Base-by-base conservation (phyloP, 2,329 filamentous ascomycete genomes). In the Pseudogymnoascus sp. region DNA sequence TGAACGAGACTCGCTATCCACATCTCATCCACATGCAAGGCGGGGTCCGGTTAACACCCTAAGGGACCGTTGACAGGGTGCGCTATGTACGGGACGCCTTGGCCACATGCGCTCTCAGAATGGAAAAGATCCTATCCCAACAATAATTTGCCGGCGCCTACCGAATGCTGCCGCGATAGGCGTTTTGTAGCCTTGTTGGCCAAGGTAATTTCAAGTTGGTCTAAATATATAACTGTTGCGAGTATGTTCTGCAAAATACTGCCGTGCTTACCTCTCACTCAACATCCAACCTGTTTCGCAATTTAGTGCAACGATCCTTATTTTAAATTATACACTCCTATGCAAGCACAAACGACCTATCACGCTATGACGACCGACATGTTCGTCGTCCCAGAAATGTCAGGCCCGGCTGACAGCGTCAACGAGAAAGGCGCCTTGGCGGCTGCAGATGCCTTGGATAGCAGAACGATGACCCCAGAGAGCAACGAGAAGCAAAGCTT, bases 331-430 rank as follows among this genome's bases (percentile, higher is more conserved):
- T 54, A 34, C n/a, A 16, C 3, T n/a, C 4, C 3, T 34, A 16
- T 54, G 47, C n/a, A 54, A 18, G 26, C 26, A 16, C 47, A 31
- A 31, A 12, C 26, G 2, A 57, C n/a, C 47, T 57, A 34, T 7
- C 47, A 57, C 47, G 47, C 47, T 6, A 57, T 57, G 47, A 57
- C n/a, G 3, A 34, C 47, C 47, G 2, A 51, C 23, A 23, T 2
- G 12, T 29, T 29, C 6, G n/a, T 18, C 10, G 26, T 26, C 47
- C 26, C 26, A 57, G n/a, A 31, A 11, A 31, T 54, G 47, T 54
- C 47, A 54, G 47, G 47, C 4, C 47, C 47, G 4, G 21, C 47
- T 67, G 59, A 61, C 8, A 61, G 10, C 39, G 5, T 39, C 59
- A 23, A 61, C 21, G 59, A 61, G n/a, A 61, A 61, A 23, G 37